Evolutionary conservation across 2,329 filamentous ascomycete genomes (phyloP), one percentile per base, ranked within the genome.

Genomic region (Chaetomium strumarium): DNA sequence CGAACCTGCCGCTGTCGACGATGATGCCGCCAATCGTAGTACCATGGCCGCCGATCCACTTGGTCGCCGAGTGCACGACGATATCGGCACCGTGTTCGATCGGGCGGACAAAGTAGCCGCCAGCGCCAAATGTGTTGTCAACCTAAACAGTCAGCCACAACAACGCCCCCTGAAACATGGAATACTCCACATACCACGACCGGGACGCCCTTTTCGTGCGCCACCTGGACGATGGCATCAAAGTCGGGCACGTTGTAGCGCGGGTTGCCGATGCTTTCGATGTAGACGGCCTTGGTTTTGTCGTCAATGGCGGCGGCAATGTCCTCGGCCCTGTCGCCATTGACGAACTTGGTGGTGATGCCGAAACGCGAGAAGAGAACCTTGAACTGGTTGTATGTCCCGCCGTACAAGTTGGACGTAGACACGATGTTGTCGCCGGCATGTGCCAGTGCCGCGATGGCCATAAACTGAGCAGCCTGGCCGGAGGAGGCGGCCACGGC

Each of bases 331-430:
- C 83, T 83, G 70, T 96, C 90, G 41, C 89, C 88, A 51, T 84
- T 77, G 64, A 96, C 80, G 63, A 96, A 96, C 74, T 91, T 95
- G 65, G 90, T 93, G 39, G 76, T 76, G 66, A 97, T 90, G 56
- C 92, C 92, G 42, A 96, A 73, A n/a, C 91, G 83, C 7, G 90
- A 86, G 51, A 96, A 77, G 60, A 90, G 80, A 42, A 96, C 90
- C 74, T 96, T 96, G 74, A 96, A 83, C 75, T 96, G 92, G 74
- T 97, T 96, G 77, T 96, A 96, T 14, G 92, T 96, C 68, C 91
- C 91, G 60, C 91, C 91, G 72, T 96, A 96, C 52, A 96, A 76
- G 72, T 95, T 95, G 46, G 85, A 85, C 7, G 92, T 96, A 12
- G 89, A 86, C 47, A 96, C 81, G 62, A 96, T 95, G 75, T 96